phyloP scores from a whole-genome alignment of 495 filamentous ascomycete species.

The Bryoglossum gracile region DNA sequence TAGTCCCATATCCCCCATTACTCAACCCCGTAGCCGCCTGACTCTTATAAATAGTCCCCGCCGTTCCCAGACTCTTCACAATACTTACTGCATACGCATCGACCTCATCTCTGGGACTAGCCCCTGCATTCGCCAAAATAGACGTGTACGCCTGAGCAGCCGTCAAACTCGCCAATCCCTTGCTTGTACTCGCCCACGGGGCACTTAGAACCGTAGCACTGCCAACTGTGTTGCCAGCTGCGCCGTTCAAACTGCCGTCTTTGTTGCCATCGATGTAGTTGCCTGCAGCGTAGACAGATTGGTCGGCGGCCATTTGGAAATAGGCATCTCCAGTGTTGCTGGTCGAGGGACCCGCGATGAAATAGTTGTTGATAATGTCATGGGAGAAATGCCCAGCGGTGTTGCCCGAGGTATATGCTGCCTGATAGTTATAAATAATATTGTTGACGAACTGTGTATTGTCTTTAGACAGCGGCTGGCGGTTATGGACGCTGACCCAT shows the following conservation, averaged over 20 bases:
- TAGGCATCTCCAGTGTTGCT: conserved; percentile 3
- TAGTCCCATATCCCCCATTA: conserved; percentile 25
- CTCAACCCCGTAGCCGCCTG: conserved; percentile 22
- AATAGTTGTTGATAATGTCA: conserved; percentile 38
- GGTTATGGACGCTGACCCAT: conserved; percentile 25
- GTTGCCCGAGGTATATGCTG: conserved; percentile 33
- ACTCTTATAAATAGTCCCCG: conserved; percentile 20
- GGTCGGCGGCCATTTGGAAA: conserved; percentile 5
- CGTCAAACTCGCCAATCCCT: conserved; percentile 5
- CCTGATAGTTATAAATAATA: conserved; percentile 35
- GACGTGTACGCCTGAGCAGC: conserved; percentile 16
- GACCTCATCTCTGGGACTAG: conserved; percentile 20
- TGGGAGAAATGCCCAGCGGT: conserved; percentile 29
- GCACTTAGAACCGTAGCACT: conserved; percentile 9
- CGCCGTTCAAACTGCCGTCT: conserved; percentile 27
- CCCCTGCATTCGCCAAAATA: conserved; percentile 20
- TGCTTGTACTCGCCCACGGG: conserved; percentile 13
- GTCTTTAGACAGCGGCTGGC: conserved; percentile 23
- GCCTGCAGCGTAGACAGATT: conserved; percentile 28
- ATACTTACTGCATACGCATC: conserved; percentile 17
- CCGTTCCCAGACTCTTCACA: conserved; percentile 13
- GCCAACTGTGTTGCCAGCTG: conserved; percentile 15
- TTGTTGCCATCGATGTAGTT: conserved; percentile 35
- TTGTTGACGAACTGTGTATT: conserved; percentile 34
- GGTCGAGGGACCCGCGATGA: conserved; percentile 36